Percentiles rank a stretch among this genome's conserved stretches.
Evolutionary conservation across 192 early-diverging fungal species (phyloP).

Genomic region (Rhizophagus prolifer): DNA sequence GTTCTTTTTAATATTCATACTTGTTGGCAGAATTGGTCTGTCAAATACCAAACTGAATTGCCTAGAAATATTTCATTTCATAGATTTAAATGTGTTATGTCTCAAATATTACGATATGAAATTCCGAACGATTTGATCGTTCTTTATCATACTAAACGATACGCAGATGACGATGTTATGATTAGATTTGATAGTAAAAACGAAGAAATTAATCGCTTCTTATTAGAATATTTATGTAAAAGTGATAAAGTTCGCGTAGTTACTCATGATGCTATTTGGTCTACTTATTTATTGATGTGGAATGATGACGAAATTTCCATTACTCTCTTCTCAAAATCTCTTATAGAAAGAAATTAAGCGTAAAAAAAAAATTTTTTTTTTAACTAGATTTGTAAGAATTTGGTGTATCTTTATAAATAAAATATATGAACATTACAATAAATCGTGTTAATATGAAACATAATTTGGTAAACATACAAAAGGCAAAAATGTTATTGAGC

Average conservation of each 20-base stretch:
- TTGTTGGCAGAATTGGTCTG: conserved; percentile 1
- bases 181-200: neutral
- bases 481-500: no score
- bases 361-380: no score
- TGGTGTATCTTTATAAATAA: no score
- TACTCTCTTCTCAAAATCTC: no score
- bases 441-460: no score
- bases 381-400: no score
- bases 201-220: neutral
- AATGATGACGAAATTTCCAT: neutral
- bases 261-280: conserved; percentile 1
- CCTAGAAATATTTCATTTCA: conserved; percentile 1
- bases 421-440: no score
- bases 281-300: neutral
- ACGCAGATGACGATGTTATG: neutral
- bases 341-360: no score
- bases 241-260: conserved; percentile 5
- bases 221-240: conserved; percentile 6
- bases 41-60: neutral
- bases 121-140: neutral
- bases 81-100: neutral
- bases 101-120: neutral
- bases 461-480: no score
- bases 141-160: conserved; percentile 13
- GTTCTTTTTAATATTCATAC: neutral